Percentiles rank a stretch among this genome's conserved stretches.
Conservation (phyloP, 2,329 filamentous ascomycete species). For the Tolypocladium endophyticum region DNA sequence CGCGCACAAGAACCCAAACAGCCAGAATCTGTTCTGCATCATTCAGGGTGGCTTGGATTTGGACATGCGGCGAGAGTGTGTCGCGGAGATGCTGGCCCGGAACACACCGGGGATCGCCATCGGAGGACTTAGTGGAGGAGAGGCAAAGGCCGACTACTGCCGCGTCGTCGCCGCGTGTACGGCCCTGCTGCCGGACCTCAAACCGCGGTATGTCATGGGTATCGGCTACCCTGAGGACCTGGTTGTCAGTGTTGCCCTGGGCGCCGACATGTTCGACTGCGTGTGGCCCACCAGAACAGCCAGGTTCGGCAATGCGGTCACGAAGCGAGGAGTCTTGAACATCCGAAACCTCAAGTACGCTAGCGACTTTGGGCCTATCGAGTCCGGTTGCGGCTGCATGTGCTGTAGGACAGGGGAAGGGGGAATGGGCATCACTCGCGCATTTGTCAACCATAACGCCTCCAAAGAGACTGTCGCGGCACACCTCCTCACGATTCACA, state of each 20-base stretch:
- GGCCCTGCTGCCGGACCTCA: slow-evolving; percentile 69
- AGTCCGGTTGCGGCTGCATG: slow-evolving; percentile 69
- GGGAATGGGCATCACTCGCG: slow-evolving; percentile 71
- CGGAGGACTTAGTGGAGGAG: slow-evolving; percentile 85
- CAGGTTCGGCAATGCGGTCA: slow-evolving; percentile 91
- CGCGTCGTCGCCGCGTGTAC: slow-evolving; percentile 84
- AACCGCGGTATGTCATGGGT: slow-evolving; percentile 98
- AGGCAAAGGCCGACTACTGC: slow-evolving; percentile 89
- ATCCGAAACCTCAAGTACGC: slow-evolving; percentile 67
- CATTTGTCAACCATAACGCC: slow-evolving; percentile 84
- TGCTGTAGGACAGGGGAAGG: slow-evolving; percentile 63
- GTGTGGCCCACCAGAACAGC: slow-evolving; percentile 97
- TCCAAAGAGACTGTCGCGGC: slow-evolving; percentile 94
- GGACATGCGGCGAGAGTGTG: slow-evolving; percentile 75
- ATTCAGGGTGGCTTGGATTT: slow-evolving; percentile 93
- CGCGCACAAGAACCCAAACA: slow-evolving; percentile 71
- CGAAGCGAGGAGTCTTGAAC: slow-evolving; percentile 70
- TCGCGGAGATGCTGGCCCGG: slow-evolving; percentile 73
- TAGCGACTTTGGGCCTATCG: slow-evolving; percentile 72
- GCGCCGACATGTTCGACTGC: slow-evolving; percentile 99
- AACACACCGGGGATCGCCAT: slow-evolving; percentile 96
- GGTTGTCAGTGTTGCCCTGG: slow-evolving; percentile 83
- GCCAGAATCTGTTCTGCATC: slow-evolving; percentile 95
- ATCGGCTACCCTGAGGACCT: slow-evolving; percentile 96
- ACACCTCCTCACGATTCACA: slow-evolving; percentile 78